These are phyloP conservation scores for Tolypocladium paradoxum DNA, from an alignment of 2,329 filamentous ascomycete species.

Conservation along the genomic window DNA sequence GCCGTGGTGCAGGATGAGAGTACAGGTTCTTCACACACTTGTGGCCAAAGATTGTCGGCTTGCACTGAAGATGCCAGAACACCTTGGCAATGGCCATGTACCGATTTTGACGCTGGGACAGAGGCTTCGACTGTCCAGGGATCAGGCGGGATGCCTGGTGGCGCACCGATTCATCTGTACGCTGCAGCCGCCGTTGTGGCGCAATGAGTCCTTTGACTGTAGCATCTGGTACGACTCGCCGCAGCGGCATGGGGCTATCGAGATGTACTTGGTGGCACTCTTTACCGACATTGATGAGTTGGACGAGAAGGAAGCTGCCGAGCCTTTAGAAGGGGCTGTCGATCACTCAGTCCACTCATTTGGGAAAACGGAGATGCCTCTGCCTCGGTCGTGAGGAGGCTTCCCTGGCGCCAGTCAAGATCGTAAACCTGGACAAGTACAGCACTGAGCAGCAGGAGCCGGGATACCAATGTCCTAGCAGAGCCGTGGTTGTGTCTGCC, in stretches of 20 bases:
- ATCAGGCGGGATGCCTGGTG: constrained; percentile 17
- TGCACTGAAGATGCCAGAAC: constrained; percentile 9
- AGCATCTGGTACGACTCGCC: constrained; percentile 21
- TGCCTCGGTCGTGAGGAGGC: background rate
- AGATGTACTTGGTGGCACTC: constrained; percentile 18
- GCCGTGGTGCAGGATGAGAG: background rate
- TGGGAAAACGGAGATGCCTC: background rate
- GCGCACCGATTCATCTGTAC: constrained; percentile 21
- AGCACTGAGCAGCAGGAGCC: constrained; percentile 13
- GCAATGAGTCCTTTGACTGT: constrained; percentile 19
- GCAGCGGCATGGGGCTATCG: constrained; percentile 18
- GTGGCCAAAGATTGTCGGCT: constrained; percentile 15
- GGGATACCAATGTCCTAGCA: constrained; percentile 10
- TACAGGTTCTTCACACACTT: constrained; percentile 4
- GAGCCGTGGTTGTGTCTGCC: constrained; percentile 20
- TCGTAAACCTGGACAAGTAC: constrained; percentile 11
- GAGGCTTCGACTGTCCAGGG: constrained; percentile 10
- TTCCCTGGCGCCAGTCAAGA: constrained; percentile 5
- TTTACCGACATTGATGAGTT: constrained; percentile 16
- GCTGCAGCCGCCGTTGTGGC: constrained; percentile 9
- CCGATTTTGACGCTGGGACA: constrained; percentile 6
- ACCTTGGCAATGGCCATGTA: constrained; percentile 11
- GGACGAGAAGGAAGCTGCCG: background rate
- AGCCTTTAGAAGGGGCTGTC: background rate
- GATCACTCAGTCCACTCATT: constrained; percentile 12